A percentile compares a stretch with the other conserved stretches of the same genome.
These are phyloP conservation scores for Kalaharituber pfeilii DNA, from an alignment of 2,329 filamentous ascomycete genomes.

Conservation along the genomic window DNA sequence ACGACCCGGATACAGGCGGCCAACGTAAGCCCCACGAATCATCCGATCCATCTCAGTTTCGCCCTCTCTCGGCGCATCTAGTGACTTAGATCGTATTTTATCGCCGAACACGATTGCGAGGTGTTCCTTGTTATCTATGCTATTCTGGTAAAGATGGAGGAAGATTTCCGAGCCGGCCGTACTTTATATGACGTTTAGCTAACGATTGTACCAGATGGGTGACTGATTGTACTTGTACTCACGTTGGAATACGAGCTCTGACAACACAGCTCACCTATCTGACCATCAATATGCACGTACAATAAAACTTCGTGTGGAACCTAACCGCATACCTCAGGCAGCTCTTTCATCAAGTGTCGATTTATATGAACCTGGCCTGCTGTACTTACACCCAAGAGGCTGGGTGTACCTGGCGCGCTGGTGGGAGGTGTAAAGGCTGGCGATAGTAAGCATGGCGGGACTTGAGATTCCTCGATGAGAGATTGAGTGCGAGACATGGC, in stretches of 20 bases:
- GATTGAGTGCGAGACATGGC: neutral
- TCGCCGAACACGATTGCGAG: conserved; percentile 91
- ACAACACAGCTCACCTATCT: conserved; percentile 85
- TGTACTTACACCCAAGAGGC: conserved; percentile 25
- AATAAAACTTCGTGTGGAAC: neutral
- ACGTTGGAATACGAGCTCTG: conserved; percentile 79
- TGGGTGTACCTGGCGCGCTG: conserved; percentile 40
- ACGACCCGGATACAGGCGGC: conserved; percentile 69
- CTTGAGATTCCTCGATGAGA: conserved; percentile 3
- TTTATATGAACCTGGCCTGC: conserved; percentile 4
- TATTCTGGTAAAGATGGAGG: conserved; percentile 83
- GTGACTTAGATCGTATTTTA: conserved; percentile 54
- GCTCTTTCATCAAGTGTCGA: conserved; percentile 25
- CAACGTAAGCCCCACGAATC: conserved; percentile 84
- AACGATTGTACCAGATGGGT: neutral
- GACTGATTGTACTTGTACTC: too few relatives aligned
- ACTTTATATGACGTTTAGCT: neutral
- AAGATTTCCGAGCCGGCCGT: conserved; percentile 91
- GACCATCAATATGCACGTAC: too few relatives aligned
- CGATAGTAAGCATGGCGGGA: conserved; percentile 58
- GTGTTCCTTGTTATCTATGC: conserved; percentile 87
- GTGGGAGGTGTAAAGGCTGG: conserved; percentile 63
- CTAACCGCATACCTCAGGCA: conserved; percentile 24
- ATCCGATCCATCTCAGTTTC: conserved; percentile 82
- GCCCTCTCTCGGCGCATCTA: conserved; percentile 54